Evolutionary conservation across 1,284 basidiomycete species (phyloP).

Genomic region (Naganishia liquefaciens): DNA sequence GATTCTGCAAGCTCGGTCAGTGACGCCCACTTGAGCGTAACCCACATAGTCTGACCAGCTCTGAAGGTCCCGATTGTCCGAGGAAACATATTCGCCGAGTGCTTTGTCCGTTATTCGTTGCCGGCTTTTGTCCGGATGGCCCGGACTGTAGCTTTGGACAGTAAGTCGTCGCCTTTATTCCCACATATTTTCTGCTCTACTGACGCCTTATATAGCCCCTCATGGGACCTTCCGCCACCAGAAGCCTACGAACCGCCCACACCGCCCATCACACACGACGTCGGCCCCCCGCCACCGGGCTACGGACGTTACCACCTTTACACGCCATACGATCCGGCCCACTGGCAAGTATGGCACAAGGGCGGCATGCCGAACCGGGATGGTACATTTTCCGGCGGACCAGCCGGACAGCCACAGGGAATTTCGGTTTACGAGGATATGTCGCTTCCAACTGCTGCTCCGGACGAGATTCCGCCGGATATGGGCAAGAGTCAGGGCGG

Average conservation of each 20-base stretch:
- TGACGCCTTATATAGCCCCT: slow-evolving; percentile 34
- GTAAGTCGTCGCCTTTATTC: slow-evolving; percentile 59
- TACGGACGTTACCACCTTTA: slow-evolving; percentile 82
- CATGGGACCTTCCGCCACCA: slow-evolving; percentile 60
- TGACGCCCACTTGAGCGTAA: slow-evolving; percentile 19
- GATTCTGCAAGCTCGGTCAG: slow-evolving; percentile 89
- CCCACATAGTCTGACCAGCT: slow-evolving; percentile 29
- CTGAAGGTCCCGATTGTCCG: slow-evolving; percentile 78
- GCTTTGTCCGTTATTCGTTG: slow-evolving; percentile 85
- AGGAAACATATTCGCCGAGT: slow-evolving; percentile 90
- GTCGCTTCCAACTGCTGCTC: not conserved
- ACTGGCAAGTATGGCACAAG: slow-evolving; percentile 49
- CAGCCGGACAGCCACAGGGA: not conserved
- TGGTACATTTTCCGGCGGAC: not conserved
- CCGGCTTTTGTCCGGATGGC: slow-evolving; percentile 94
- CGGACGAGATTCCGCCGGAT: slow-evolving; percentile 23
- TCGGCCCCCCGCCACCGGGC: slow-evolving; percentile 87
- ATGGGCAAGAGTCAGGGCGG: slow-evolving; percentile 29
- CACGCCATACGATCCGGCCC: slow-evolving; percentile 60
- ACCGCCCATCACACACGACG: slow-evolving; percentile 71
- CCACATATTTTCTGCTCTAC: slow-evolving; percentile 25
- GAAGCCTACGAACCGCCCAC: slow-evolving; percentile 77
- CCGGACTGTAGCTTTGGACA: slow-evolving; percentile 87
- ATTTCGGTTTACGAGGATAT: slow-evolving; percentile 10
- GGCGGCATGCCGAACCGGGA: slow-evolving; percentile 15